Base-by-base conservation (phyloP, 2,329 filamentous ascomycete genomes). In the Thielaviopsis punctulata region DNA sequence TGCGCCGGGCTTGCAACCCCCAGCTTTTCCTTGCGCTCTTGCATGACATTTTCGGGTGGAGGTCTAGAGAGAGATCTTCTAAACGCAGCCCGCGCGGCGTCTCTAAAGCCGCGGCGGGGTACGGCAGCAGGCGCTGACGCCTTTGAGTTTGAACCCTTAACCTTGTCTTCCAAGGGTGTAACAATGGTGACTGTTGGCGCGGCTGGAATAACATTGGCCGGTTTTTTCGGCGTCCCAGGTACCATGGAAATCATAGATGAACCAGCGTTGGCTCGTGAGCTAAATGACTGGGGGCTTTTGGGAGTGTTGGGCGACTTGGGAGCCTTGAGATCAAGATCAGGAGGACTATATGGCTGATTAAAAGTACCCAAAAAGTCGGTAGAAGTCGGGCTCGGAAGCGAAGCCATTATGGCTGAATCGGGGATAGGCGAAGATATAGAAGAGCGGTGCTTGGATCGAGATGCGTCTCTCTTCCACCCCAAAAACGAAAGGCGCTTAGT, bases 21-120 rank as follows among this genome's bases (percentile, higher is more conserved):
- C 18, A 51, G 30, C 15, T 36, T 44, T 22, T 49, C 25, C 43
- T 47, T 48, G 27, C 43, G 23, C n/a, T 25, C 24, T 8, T 23
- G 30, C 10, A 33, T n/a, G 19, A 50, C 46, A 9, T 50, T 33
- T 19, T 48, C 52, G 2, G 43, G 47, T 5, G 52, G 52, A 27
- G 52, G 48, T 19, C 48, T 43, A 23, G 52, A 51, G 6, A 50
- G 21, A 19, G 52, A 50, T 13, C 52, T 43, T 15, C 52, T 36
- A n/a, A 54, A 54, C 19, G 52, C 52, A 15, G 47, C 48, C 24
- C 48, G 47, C 25, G 52, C 52, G 39, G 43, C 52, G 43, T 54
- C 52, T 43, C 52, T 49, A 39, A 54, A 54, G 23, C 52, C 48
- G 44, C 48, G 48, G 21, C 48, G 47, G 7, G 36, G 36, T 41